Evolutionary conservation across 129 eudicot genomes (phyloP).

Genomic region (Arctium lappa): DNA sequence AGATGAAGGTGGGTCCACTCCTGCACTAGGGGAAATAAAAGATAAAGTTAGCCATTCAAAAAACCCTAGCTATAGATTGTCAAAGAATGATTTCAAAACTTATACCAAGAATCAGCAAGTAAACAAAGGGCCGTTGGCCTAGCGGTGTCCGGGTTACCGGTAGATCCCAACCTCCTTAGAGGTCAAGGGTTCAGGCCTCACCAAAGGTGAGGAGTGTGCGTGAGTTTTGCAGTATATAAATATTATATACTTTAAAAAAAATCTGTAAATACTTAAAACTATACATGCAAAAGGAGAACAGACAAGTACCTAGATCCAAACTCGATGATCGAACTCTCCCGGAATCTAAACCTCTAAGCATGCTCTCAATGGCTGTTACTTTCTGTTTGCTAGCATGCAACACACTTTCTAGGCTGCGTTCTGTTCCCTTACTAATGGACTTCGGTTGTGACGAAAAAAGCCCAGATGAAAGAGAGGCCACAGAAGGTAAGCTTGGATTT

Average conservation of each 20-base stretch:
- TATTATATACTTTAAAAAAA: neutral
- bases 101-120: conserved; percentile 2
- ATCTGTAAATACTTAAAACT: neutral
- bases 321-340: conserved; percentile 82
- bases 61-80: neutral
- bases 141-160: too few species aligned
- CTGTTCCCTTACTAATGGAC: conserved; percentile 47
- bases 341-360: conserved; percentile 90
- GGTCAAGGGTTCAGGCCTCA: neutral
- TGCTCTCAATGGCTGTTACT: conserved; percentile 93
- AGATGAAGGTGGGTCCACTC: conserved; percentile 99
- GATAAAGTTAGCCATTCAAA: conserved; percentile 46
- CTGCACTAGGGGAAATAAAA: conserved; percentile 79
- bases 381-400: conserved; percentile 93
- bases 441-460: conserved; percentile 70
- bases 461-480: conserved; percentile 68
- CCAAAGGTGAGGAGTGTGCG: neutral
- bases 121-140: neutral
- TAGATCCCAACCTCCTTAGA: neutral
- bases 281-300: conserved; percentile 4
- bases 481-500: conserved; percentile 64
- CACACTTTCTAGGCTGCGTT: conserved; percentile 92
- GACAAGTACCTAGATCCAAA: conserved; percentile 82
- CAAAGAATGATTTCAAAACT: conserved; percentile 11
- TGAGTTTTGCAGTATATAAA: neutral